Conservation (phyloP, 73 alveolate species). For the Paramecium pentaurelia region DNA sequence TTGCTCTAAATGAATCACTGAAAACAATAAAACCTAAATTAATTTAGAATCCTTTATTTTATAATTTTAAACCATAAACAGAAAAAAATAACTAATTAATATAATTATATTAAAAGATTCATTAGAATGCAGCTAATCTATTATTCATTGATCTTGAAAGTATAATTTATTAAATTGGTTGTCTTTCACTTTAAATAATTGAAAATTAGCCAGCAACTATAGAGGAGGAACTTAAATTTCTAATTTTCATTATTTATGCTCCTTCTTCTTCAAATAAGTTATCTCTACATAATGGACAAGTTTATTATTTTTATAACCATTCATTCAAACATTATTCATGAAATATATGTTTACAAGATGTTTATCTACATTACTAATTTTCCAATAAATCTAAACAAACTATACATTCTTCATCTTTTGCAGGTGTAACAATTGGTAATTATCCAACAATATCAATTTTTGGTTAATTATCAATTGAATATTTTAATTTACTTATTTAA, state of each 20-base stretch:
- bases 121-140: constrained; percentile 9
- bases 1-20: background rate
- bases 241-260: background rate
- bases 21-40: background rate
- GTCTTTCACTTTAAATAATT: background rate
- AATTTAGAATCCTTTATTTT: background rate
- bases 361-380: background rate
- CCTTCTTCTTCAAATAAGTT: background rate
- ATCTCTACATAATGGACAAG: constrained; percentile 30
- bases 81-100: background rate
- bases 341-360: background rate
- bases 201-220: background rate
- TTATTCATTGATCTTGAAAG: background rate
- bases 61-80: background rate
- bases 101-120: background rate
- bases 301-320: constrained; percentile 1
- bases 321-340: constrained; percentile 37
- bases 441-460: background rate
- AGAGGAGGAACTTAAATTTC: background rate
- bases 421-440: background rate
- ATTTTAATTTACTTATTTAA: background rate
- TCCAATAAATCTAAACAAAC: constrained; percentile 24
- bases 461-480: background rate
- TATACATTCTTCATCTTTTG: constrained; percentile 20
- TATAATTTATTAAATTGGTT: constrained; percentile 2